Evolutionary conservation across 1,284 basidiomycete genomes (phyloP), one percentile per base, ranked within the genome.

Genomic region (Cutaneotrichosporon cyanovorans): DNA sequence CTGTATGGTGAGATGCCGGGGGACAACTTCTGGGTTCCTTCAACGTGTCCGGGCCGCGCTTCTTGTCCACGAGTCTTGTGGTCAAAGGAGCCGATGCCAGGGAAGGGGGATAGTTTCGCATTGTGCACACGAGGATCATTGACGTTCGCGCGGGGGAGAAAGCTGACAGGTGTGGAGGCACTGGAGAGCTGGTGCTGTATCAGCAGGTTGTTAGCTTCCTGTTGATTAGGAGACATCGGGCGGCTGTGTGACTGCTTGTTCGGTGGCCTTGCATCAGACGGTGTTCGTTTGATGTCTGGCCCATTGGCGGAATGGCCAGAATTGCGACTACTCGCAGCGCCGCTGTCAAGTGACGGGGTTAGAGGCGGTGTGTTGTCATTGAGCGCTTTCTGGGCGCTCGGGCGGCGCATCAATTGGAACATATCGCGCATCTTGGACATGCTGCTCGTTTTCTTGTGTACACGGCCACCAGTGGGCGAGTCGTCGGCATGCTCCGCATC

Each of bases 81-180:
- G 32, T 87, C 83, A 28, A 88, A 75, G 55, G 78, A 78, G 55
- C 80, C 77, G 60, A 90, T 83, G 25, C 85, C 87, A 5, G 88
- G 87, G 76, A 92, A 92, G 0, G 88, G 88, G 65, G 85, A 86
- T 18, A 92, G 75, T 65, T 92, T 92, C 23, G 83, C 77, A 59
- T 85, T 82, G 44, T 65, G 62, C 45, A 70, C 79, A 70, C 54
- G 74, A 51, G 56, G 70, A 59, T 82, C 80, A 31, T 62, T 64
- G 75, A 78, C 22, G 30, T 56, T 53, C 74, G 78, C 43, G 76
- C 74, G 47, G 80, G 72, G 31, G 78, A 85, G 47, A 79, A 72
- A 56, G 78, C 79, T 22, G 78, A 84, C 75, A 18, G 60, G 53
- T 9, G 62, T 50, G 6, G 60, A 51, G 25, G 62, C 58, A 16